phyloP scores from a whole-genome alignment of 116 monocot species.

The Cymodocea nodosa region DNA sequence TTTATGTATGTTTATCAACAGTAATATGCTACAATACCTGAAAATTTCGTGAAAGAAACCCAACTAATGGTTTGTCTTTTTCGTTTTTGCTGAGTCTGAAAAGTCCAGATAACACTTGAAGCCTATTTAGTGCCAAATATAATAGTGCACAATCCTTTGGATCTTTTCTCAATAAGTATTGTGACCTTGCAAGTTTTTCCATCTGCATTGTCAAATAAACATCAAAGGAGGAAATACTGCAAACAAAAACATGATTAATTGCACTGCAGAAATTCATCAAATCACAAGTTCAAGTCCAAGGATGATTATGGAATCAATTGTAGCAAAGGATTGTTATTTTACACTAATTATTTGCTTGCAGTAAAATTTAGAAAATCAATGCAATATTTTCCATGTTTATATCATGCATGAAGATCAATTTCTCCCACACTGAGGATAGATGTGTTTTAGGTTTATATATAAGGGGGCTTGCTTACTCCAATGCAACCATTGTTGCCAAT shows the following conservation, averaged over 20 bases:
- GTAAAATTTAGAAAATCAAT: too few species aligned
- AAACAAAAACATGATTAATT: not conserved
- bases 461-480: too few species aligned
- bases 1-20: too few species aligned
- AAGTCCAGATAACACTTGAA: conserved; percentile 88
- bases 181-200: conserved; percentile 84
- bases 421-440: too few species aligned
- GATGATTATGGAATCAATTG: too few species aligned
- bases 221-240: not conserved
- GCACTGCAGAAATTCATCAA: not conserved
- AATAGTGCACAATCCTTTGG: conserved; percentile 94
- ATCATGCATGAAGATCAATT: too few species aligned
- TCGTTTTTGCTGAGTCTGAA: conserved; percentile 92
- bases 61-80: conserved; percentile 74
- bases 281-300: too few species aligned
- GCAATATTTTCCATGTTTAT: too few species aligned
- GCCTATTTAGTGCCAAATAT: conserved; percentile 78
- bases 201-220: conserved; percentile 40
- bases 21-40: conserved; percentile 37
- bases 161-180: conserved; percentile 76
- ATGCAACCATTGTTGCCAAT: too few species aligned
- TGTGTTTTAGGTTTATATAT: too few species aligned
- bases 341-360: too few species aligned
- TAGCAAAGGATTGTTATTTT: too few species aligned
- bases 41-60: conserved; percentile 91